phyloP scores from a whole-genome alignment of 257 asterid species.

The Solanum tarapatanum region DNA sequence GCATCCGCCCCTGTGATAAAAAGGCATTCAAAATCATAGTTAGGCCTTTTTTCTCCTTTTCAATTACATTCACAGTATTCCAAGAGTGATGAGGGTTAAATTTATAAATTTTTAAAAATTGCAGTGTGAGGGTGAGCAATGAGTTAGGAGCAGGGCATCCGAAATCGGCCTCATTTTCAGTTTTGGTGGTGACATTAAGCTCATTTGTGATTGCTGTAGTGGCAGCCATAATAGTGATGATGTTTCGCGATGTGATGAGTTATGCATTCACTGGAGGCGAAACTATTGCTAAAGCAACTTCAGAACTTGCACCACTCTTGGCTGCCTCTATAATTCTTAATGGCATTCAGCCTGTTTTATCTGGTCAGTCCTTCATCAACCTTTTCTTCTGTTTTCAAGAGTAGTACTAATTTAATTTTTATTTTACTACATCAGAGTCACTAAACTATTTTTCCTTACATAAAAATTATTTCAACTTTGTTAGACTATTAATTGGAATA shows the following conservation, averaged over 20 bases:
- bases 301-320: constrained; percentile 23
- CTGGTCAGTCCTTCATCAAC: constrained; percentile 8
- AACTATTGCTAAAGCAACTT: constrained; percentile 13
- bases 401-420: not conserved
- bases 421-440: not conserved
- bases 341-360: constrained; percentile 30
- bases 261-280: constrained; percentile 21
- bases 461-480: not conserved
- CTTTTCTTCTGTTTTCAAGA: not conserved
- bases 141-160: constrained; percentile 34
- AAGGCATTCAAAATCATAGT: not conserved
- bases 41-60: not conserved
- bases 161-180: constrained; percentile 24
- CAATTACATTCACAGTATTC: not conserved
- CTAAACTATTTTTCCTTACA: not conserved
- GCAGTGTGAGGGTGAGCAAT: constrained; percentile 31
- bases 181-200: constrained; percentile 11
- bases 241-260: constrained; percentile 9
- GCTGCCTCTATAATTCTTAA: constrained; percentile 18
- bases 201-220: constrained; percentile 7
- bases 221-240: not conserved
- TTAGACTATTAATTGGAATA: too few relatives aligned
- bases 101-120: not conserved
- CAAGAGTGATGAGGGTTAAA: not conserved
- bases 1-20: not conserved